A percentile compares a stretch with the other conserved stretches of the same genome.
These are phyloP conservation scores for Mallotus repandus DNA, from an alignment of 441 rosid genomes.

Conservation along the genomic window DNA sequence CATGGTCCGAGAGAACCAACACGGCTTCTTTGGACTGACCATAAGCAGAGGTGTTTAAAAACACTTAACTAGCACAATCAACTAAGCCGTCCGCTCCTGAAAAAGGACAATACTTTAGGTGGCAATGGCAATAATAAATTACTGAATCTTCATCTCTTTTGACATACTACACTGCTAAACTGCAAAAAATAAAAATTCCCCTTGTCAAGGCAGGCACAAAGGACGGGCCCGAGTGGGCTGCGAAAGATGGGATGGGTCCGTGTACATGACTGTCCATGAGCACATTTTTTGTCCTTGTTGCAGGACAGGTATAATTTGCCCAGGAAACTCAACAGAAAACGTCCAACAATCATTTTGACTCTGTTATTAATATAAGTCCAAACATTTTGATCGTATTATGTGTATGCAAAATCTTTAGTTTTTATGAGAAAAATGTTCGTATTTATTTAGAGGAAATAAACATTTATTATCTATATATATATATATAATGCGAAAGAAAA, in stretches of 20 bases:
- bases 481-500: slow-evolving; percentile 21
- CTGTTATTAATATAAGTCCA: background rate
- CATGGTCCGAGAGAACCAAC: background rate
- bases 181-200: background rate
- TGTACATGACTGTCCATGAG: slow-evolving; percentile 16
- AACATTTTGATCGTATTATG: background rate
- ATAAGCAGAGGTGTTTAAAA: slow-evolving; percentile 1
- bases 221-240: slow-evolving; percentile 25
- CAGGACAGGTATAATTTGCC: background rate
- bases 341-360: slow-evolving; percentile 16
- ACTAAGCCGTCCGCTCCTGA: slow-evolving; percentile 15
- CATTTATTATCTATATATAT: background rate
- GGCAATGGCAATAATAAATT: slow-evolving; percentile 21
- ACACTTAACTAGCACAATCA: slow-evolving; percentile 16
- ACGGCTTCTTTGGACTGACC: slow-evolving; percentile 28
- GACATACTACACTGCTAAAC: background rate
- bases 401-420: background rate
- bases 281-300: slow-evolving; percentile 12
- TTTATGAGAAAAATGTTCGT: background rate
- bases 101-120: slow-evolving; percentile 21
- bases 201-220: slow-evolving; percentile 4
- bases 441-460: background rate
- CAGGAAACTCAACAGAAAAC: slow-evolving; percentile 12
- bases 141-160: background rate
- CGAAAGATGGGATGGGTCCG: slow-evolving; percentile 15